These are phyloP conservation scores for Rhodomyrtus tomentosa DNA, from an alignment of 345 rosid species.

Conservation along the genomic window DNA sequence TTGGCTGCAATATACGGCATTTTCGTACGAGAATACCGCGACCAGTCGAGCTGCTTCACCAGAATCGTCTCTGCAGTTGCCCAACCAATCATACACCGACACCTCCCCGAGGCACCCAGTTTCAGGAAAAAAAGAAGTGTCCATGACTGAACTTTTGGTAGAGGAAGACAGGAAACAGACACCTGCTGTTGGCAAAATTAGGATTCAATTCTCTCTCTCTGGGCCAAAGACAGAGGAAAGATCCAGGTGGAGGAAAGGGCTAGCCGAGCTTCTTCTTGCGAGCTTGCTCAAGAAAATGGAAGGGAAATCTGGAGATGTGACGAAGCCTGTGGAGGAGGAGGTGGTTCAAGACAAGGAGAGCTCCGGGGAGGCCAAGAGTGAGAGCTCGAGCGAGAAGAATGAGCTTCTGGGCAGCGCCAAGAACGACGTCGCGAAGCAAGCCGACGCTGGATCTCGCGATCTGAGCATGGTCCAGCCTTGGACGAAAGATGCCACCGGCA, in stretches of 20 bases:
- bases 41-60: not conserved
- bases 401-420: slow-evolving; percentile 4
- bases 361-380: not conserved
- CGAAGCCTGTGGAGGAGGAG: not conserved
- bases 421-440: slow-evolving; percentile 1
- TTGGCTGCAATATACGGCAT: not conserved
- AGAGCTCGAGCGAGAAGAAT: slow-evolving; percentile 1
- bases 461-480: slow-evolving; percentile 4
- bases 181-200: not conserved
- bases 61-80: not conserved
- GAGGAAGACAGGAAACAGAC: not conserved
- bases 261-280: not conserved
- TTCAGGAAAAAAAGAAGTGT: not conserved
- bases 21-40: not conserved
- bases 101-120: not conserved
- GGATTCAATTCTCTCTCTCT: not conserved
- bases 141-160: not conserved
- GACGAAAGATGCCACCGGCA: slow-evolving; percentile 5
- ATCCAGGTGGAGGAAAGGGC: not conserved
- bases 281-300: not conserved
- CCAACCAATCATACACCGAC: not conserved
- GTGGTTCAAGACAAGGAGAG: not conserved
- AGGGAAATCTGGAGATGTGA: not conserved
- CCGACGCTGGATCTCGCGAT: slow-evolving; percentile 19
- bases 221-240: not conserved